These are phyloP conservation scores for Aspergillus egyptiacus DNA, from an alignment of 495 filamentous ascomycete genomes.

Conservation along the genomic window DNA sequence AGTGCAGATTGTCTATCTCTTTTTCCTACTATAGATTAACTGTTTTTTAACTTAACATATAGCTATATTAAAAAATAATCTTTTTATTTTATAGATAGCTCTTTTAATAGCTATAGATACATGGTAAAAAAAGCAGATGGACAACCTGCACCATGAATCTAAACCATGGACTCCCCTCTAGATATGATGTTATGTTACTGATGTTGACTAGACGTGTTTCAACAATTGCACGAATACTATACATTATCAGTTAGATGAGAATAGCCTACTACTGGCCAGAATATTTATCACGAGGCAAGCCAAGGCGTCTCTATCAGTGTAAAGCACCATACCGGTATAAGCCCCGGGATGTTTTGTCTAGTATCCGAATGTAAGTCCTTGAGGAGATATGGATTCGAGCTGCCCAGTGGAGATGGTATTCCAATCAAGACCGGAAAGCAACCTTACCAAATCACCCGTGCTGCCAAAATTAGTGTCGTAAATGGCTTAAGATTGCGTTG, in stretches of 20 bases:
- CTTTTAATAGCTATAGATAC: too few relatives aligned
- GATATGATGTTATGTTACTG: conserved; percentile 12
- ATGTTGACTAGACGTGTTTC: conserved; percentile 55
- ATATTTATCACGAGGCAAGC: conserved; percentile 51
- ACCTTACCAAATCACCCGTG: conserved; percentile 55
- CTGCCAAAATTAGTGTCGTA: conserved; percentile 58
- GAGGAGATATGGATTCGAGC: conserved; percentile 54
- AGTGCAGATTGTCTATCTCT: too few relatives aligned
- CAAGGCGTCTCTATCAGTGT: conserved; percentile 54
- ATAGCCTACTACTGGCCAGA: conserved; percentile 54
- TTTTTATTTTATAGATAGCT: too few relatives aligned
- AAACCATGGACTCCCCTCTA: too few relatives aligned
- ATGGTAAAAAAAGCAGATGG: too few relatives aligned
- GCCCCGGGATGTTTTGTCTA: conserved; percentile 47
- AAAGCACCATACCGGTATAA: conserved; percentile 55
- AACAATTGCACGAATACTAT: conserved; percentile 54
- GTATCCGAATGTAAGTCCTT: conserved; percentile 37
- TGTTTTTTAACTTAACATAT: too few relatives aligned
- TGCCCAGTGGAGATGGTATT: conserved; percentile 54
- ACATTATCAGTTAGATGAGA: conserved; percentile 51
- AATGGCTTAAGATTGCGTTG: conserved; percentile 44
- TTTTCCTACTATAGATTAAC: too few relatives aligned
- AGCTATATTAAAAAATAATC: too few relatives aligned
- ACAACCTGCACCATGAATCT: too few relatives aligned
- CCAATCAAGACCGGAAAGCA: conserved; percentile 58